Evolutionary conservation across 2,329 filamentous ascomycete genomes (phyloP).

Genomic region (Cladosporium sp.): DNA sequence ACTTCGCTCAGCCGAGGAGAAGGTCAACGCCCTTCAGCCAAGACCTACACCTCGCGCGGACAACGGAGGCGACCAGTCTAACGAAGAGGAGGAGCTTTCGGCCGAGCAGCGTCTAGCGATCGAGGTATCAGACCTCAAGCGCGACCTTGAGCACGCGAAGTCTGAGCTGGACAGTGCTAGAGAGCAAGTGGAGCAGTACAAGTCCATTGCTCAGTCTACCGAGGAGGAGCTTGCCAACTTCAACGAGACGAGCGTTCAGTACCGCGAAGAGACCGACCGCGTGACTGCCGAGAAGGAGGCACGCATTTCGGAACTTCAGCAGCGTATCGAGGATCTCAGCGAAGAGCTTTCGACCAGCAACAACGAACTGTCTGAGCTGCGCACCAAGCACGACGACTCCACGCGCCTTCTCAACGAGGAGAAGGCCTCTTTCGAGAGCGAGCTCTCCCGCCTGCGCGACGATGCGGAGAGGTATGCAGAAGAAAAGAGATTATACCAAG

Average conservation of each 20-base stretch:
- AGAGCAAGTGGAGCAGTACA: conserved; percentile 80
- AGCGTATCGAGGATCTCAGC: conserved; percentile 77
- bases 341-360: conserved; percentile 77
- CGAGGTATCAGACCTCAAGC: conserved; percentile 80
- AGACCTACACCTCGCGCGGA: conserved; percentile 27
- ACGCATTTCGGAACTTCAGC: conserved; percentile 74
- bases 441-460: conserved; percentile 76
- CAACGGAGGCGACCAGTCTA: conserved; percentile 41
- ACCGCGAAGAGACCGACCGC: conserved; percentile 77
- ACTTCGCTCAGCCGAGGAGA: conserved; percentile 82
- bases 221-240: conserved; percentile 83
- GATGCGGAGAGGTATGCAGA: conserved; percentile 75
- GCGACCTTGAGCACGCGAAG: conserved; percentile 75
- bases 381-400: conserved; percentile 74
- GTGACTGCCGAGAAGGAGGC: conserved; percentile 71
- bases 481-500: conserved; percentile 77
- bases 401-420: conserved; percentile 71
- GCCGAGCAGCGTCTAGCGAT: conserved; percentile 74
- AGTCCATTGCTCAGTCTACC: conserved; percentile 75
- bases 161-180: conserved; percentile 77
- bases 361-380: conserved; percentile 71
- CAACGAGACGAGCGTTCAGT: conserved; percentile 76
- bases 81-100: conserved; percentile 49
- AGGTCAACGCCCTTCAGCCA: conserved; percentile 75
- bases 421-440: conserved; percentile 70